Evolutionary conservation across 2,329 filamentous ascomycete genomes (phyloP), one percentile per base, ranked within the genome.

Genomic region (Metarhizium robertsii): DNA sequence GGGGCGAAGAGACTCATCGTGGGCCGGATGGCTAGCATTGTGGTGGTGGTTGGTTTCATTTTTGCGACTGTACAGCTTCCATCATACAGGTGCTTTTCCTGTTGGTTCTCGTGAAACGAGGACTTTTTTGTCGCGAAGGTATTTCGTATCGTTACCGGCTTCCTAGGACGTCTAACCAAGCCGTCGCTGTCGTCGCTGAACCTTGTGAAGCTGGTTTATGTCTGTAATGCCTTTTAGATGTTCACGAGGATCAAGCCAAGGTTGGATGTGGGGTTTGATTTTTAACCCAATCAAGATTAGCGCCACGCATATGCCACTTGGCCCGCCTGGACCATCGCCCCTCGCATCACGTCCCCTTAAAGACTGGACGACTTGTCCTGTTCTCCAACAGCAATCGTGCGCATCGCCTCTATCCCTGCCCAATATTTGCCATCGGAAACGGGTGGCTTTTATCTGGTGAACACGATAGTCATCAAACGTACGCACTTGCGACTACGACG

Each of bases 41-140:
- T 48, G 32, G 70, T 63, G 61, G 65, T 70, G 59, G 63, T 66
- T 56, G 71, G 69, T 65, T 76, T 80, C 74, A 79, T 80, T 65
- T 67, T 74, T 73, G 70, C 57, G 67, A 68, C 53, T 66, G 64
- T 40, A 55, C 59, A 55, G 62, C 61, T 64, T 70, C 69, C 71
- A 73, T 73, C 55, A 62, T 68, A 65, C 59, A 59, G 58, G 61
- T 55, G 25, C 18, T 40, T 45, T 53, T 52, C 55, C 60, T 59
- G 55, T 49, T 49, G 54, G 54, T 58, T 46, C 43, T n/a, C 25
- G 53, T 32, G 6, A 46, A 11, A 34, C 7, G 32, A 2, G 38
- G 11, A n/a, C 5, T 13, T 40, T 2, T n/a, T 16, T 3, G 38
- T 36, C 20, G 30, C 20, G 18, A 30, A 14, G 45, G 20, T 30